These are phyloP conservation scores for Termitomyces heimii DNA, from an alignment of 768 basidiomycete genomes.

Conservation along the genomic window DNA sequence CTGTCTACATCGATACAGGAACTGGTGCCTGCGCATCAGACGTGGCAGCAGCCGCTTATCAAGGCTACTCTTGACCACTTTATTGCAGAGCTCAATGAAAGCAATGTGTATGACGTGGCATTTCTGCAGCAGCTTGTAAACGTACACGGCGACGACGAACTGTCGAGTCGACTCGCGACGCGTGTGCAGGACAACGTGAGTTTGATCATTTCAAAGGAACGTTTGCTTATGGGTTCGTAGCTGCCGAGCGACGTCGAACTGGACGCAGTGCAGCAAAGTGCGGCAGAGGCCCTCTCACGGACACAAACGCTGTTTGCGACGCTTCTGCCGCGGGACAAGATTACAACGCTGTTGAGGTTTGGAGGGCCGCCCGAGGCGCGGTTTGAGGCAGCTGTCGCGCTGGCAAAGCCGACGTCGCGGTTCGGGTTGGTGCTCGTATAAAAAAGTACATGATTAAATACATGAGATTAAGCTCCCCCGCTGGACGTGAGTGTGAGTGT, in stretches of 20 bases:
- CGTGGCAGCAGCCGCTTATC: conserved; percentile 27
- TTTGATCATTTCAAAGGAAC: background rate
- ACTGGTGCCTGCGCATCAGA: conserved; percentile 40
- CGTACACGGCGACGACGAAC: conserved; percentile 22
- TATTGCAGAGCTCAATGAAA: conserved; percentile 25
- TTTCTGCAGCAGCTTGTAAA: conserved; percentile 40
- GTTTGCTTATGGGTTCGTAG: conserved; percentile 9
- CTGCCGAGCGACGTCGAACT: conserved; percentile 7
- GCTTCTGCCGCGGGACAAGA: conserved; percentile 45
- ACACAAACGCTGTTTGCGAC: conserved; percentile 59
- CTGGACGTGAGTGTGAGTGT: conserved; percentile 36
- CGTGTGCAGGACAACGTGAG: conserved; percentile 17
- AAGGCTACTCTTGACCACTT: conserved; percentile 34
- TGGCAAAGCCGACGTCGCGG: conserved; percentile 66
- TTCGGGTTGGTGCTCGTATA: conserved; percentile 62
- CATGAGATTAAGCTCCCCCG: conserved; percentile 60
- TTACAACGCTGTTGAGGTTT: conserved; percentile 40
- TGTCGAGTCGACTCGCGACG: conserved; percentile 19
- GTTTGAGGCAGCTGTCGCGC: conserved; percentile 52
- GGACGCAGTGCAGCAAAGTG: conserved; percentile 12
- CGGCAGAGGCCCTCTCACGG: conserved; percentile 42
- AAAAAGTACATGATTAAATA: conserved; percentile 5
- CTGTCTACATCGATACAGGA: conserved; percentile 50
- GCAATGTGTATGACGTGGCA: conserved; percentile 36
- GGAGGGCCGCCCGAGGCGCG: conserved; percentile 51